Evolutionary conservation across 768 basidiomycete genomes (phyloP), one percentile per base, ranked within the genome.

Genomic region (Tricholomella constricta): DNA sequence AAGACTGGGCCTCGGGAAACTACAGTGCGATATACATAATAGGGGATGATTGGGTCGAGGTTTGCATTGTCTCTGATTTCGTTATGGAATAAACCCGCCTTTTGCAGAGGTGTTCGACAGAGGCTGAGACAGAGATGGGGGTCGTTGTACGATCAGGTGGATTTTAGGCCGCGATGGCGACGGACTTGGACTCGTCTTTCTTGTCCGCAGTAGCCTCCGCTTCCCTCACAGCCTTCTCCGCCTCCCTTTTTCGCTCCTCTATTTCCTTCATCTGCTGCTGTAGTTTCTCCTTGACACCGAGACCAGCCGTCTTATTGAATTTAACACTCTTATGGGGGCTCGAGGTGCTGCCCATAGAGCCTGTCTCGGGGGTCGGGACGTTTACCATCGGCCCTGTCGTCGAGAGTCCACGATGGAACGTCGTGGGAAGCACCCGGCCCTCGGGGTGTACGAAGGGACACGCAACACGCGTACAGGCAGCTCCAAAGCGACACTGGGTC

Each of bases 401-500:
- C 14, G 83, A 78, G 23, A 93, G 68, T 0, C 91, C 90, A 19
- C 89, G 86, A 64, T 93, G 89, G 79, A 94, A 94, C 11, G 84
- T 74, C 3, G 83, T 77, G 3, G 91, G 91, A 7, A 92, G 77
- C 20, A 89, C 88, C 11, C 91, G 87, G 9, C 88, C 89, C 51
- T 90, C 84, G 0, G 96, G 96, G 65, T 99, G 96, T 57, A 90
- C 84, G 78, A 88, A 99, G n/a, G 84, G 71, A 68, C 96, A 98
- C 57, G 84, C 80, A 29, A 85, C 84, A 49, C 92, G 84, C 8
- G 93, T 97, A 69, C 96, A 98, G 17, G 75, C 81, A 12, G 88
- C 75, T 19, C 92, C 95, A 61, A 91, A 98, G 48, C 88, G 83
- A 70, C 96, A 98, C 25, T 80, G 82, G 29, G 78, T 76, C 17